These are phyloP conservation scores for Aspergillus clavatus DNA, from an alignment of 2,329 filamentous ascomycete genomes.

Conservation along the genomic window DNA sequence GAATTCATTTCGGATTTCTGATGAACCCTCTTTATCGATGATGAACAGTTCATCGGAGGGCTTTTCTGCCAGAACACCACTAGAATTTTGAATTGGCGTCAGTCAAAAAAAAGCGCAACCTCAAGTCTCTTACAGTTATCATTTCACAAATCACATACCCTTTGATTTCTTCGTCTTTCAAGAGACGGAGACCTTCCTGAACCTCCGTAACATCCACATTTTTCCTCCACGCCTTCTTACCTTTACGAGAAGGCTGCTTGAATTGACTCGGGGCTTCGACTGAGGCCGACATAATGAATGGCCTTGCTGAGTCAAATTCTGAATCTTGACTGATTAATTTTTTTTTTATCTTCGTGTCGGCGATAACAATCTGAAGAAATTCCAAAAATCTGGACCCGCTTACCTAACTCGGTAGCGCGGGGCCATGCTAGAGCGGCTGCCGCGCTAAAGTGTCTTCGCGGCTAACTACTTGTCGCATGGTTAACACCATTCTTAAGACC, in stretches of 20 bases:
- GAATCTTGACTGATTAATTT: conserved; percentile 14
- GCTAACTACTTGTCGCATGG: conserved; percentile 15
- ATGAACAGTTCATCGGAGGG: conserved; percentile 78
- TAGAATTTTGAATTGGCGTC: conserved; percentile 34
- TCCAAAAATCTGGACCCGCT: conserved; percentile 30
- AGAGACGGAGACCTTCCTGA: conserved; percentile 71
- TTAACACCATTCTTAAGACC: conserved; percentile 7
- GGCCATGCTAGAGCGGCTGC: conserved; percentile 23
- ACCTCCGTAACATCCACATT: conserved; percentile 92
- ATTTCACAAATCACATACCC: conserved; percentile 53
- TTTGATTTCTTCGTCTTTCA: conserved; percentile 85
- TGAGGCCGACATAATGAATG: conserved; percentile 29
- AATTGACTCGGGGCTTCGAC: conserved; percentile 66
- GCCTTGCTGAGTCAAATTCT: conserved; percentile 1
- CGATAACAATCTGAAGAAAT: conserved; percentile 18
- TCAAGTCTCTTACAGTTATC: neutral
- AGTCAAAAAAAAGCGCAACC: conserved; percentile 10
- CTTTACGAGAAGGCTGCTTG: conserved; percentile 88
- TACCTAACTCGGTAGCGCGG: conserved; percentile 25
- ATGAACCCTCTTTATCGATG: conserved; percentile 70
- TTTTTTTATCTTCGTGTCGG: conserved; percentile 20
- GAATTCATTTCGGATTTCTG: conserved; percentile 59
- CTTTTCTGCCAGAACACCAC: conserved; percentile 81
- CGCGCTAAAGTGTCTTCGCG: conserved; percentile 25
- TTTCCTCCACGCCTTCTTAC: conserved; percentile 98